Evolutionary conservation across 768 basidiomycete genomes (phyloP).

Genomic region (Hygrocybe punicea): DNA sequence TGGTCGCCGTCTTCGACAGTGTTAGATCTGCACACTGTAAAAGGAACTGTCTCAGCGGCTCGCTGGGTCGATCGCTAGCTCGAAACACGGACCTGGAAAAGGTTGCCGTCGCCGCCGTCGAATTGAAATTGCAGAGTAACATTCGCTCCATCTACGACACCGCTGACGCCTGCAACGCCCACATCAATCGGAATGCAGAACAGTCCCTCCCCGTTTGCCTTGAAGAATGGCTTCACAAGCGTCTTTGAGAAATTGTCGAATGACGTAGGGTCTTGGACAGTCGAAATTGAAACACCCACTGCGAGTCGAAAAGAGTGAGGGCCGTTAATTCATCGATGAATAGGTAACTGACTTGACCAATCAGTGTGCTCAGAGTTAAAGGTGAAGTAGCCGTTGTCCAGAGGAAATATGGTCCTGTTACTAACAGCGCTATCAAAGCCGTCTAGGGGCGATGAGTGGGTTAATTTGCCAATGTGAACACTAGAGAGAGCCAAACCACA

Average conservation of each 20-base stretch:
- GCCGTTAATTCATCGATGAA: not conserved
- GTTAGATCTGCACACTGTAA: slow-evolving; percentile 76
- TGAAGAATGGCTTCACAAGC: slow-evolving; percentile 45
- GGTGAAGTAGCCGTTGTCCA: slow-evolving; percentile 57
- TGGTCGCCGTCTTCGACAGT: slow-evolving; percentile 50
- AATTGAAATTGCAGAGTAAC: slow-evolving; percentile 71
- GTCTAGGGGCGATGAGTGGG: slow-evolving; percentile 47
- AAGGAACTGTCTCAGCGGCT: not conserved
- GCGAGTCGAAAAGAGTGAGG: slow-evolving; percentile 3
- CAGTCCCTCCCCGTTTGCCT: slow-evolving; percentile 52
- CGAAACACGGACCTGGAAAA: slow-evolving; percentile 57
- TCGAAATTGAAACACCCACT: slow-evolving; percentile 58
- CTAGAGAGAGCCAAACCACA: slow-evolving; percentile 51
- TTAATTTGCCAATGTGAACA: slow-evolving; percentile 4
- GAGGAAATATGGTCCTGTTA: slow-evolving; percentile 67
- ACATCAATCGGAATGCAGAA: slow-evolving; percentile 71
- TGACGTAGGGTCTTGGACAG: slow-evolving; percentile 53
- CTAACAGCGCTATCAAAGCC: slow-evolving; percentile 52
- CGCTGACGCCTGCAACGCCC: slow-evolving; percentile 45
- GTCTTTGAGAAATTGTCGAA: slow-evolving; percentile 57
- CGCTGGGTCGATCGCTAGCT: not conserved
- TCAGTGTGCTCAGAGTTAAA: slow-evolving; percentile 62
- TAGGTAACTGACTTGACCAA: slow-evolving; percentile 50
- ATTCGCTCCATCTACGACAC: slow-evolving; percentile 58
- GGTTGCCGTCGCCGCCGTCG: slow-evolving; percentile 65